These are phyloP conservation scores for Amaranthus hypochondriacus DNA, from an alignment of 148 eudicot species.

Conservation along the genomic window DNA sequence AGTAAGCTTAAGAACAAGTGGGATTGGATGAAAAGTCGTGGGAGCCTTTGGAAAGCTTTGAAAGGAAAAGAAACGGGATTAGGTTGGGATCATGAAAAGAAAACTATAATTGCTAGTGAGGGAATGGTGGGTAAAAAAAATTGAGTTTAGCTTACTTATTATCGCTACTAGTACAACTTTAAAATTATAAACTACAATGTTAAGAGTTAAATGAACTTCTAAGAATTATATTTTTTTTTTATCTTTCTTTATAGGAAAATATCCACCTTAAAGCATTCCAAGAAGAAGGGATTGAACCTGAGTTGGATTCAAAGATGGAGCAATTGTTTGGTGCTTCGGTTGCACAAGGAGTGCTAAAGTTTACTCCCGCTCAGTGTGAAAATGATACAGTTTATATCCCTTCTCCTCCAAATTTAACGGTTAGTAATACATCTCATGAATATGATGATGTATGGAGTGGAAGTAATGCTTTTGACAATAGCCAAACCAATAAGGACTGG, in stretches of 20 bases:
- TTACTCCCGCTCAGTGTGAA: neutral
- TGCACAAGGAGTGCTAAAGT: neutral
- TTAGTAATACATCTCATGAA: neutral
- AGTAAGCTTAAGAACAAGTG: neutral
- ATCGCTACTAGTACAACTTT: neutral
- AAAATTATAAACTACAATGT: too few species aligned
- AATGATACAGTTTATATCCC: neutral
- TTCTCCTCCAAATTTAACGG: neutral
- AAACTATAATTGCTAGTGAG: neutral
- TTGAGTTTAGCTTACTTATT: neutral
- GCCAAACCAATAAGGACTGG: neutral
- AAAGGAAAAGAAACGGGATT: constrained; percentile 1
- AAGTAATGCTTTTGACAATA: neutral
- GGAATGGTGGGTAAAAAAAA: neutral
- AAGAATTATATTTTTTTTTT: neutral
- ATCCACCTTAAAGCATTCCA: neutral
- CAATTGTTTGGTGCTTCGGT: neutral
- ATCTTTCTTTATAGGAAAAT: neutral
- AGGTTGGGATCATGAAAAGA: constrained; percentile 3
- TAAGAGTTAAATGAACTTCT: too few species aligned
- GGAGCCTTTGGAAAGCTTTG: neutral
- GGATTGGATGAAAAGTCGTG: neutral
- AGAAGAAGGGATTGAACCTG: constrained; percentile 1
- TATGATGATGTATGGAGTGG: neutral
- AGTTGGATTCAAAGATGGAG: constrained; percentile 6